Base-by-base conservation (phyloP, 495 filamentous ascomycete genomes). In the Durotheca rogersii region DNA sequence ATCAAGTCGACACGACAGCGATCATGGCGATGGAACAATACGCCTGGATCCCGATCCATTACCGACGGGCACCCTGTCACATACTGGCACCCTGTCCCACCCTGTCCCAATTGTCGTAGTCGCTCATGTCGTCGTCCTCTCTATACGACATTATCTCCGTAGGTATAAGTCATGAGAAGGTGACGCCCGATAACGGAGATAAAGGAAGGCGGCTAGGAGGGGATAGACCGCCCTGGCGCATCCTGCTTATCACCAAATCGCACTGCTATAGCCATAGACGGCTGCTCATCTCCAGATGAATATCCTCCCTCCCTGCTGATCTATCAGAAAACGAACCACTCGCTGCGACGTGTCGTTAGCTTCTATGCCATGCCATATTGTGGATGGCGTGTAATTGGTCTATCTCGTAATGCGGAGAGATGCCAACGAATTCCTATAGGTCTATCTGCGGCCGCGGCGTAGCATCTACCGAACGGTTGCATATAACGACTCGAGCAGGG, bases 111-210 rank as follows among this genome's bases (percentile, higher is more conserved):
- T n/a, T n/a, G n/a, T n/a, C n/a, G n/a, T n/a, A n/a, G n/a, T n/a
- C 38, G 31, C 42, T 31, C 21, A 11, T 9, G 42, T 33, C 38
- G 25, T 34, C 40, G 37, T 49, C 44, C 38, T 18, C 46, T 46
- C 31, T 18, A 40, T 19, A 42, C 21, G 35, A 23, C 54, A 37
- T 56, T 55, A 60, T 60, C 56, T 60, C 55, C 55, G 55, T 46
- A 44, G 41, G 46, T 18, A 47, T 43, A 40, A 41, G 34, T 25
- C 17, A 50, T 36, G 25, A 41, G 42, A 23, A 41, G 42, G 48
- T 46, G 41, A 56, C 51, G 47, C 51, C 56, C 56, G 56, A 60
- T 60, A 60, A 60, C 56, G 56, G 56, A 60, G 56, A 60, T 60
- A 60, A 60, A 55, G 51, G 31, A 30, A 27, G 41, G 51, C 18